Evolutionary conservation across 2,329 filamentous ascomycete species (phyloP).

Genomic region (Monilinia laxa): DNA sequence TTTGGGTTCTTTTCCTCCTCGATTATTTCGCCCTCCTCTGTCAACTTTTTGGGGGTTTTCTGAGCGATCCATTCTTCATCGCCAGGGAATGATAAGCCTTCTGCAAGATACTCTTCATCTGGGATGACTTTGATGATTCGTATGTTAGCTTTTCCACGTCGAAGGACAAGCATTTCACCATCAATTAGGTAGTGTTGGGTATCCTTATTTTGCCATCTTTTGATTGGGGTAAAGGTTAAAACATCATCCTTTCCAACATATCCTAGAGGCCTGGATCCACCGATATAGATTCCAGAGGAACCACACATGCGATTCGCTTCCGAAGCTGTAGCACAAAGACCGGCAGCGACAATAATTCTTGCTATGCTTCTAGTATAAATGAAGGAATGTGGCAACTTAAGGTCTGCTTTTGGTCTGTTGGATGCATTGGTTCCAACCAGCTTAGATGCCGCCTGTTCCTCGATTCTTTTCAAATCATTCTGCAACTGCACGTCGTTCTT

Average conservation of each 20-base stretch:
- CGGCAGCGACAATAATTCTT: constrained; percentile 58
- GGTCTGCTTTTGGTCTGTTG: constrained; percentile 53
- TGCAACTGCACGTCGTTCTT: constrained; percentile 28
- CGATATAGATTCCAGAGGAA: constrained; percentile 60
- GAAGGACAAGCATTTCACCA: constrained; percentile 56
- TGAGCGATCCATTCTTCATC: background rate
- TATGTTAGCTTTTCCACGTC: constrained; percentile 63
- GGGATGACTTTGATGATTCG: constrained; percentile 59
- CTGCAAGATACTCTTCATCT: constrained; percentile 47
- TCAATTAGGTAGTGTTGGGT: constrained; percentile 62
- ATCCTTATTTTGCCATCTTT: constrained; percentile 56
- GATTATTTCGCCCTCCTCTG: constrained; percentile 8
- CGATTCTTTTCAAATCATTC: background rate
- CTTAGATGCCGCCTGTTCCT: background rate
- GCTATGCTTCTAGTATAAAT: constrained; percentile 55
- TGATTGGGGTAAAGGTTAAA: constrained; percentile 62
- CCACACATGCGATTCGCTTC: constrained; percentile 60
- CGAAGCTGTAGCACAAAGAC: constrained; percentile 54
- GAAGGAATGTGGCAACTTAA: constrained; percentile 59
- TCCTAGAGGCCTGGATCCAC: constrained; percentile 49
- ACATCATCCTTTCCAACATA: constrained; percentile 47
- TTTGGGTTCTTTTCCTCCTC: background rate
- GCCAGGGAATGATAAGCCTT: constrained; percentile 15
- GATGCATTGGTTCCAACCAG: constrained; percentile 40
- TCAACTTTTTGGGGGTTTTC: background rate